Evolutionary conservation across 1,284 basidiomycete genomes (phyloP).

Genomic region (Lentinus polychrous): DNA sequence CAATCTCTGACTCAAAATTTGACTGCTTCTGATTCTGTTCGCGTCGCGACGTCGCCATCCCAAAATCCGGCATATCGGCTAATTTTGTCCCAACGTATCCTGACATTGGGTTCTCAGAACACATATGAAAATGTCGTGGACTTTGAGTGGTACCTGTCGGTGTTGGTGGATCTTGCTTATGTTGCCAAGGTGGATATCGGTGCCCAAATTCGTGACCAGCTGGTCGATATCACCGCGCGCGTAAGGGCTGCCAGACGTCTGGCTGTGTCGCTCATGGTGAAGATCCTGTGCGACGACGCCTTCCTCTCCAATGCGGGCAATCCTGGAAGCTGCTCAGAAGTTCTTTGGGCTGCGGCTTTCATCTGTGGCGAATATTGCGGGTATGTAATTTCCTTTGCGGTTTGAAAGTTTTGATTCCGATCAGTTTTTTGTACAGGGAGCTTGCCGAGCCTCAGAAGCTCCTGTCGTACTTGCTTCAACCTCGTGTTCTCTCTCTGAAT

Average conservation of each 20-base stretch:
- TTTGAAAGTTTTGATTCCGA: not conserved
- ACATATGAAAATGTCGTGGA: slow-evolving; percentile 86
- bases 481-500: slow-evolving; percentile 44
- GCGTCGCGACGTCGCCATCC: slow-evolving; percentile 41
- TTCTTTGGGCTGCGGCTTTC: slow-evolving; percentile 91
- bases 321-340: slow-evolving; percentile 66
- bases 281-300: slow-evolving; percentile 71
- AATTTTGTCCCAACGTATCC: slow-evolving; percentile 72
- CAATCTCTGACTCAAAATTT: slow-evolving; percentile 53
- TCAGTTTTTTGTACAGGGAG: slow-evolving; percentile 38
- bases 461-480: slow-evolving; percentile 61
- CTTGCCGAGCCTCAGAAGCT: slow-evolving; percentile 65
- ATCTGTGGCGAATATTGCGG: slow-evolving; percentile 91
- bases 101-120: slow-evolving; percentile 76
- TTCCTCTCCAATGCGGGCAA: slow-evolving; percentile 57
- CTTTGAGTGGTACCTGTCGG: slow-evolving; percentile 96
- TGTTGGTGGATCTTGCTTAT: slow-evolving; percentile 85
- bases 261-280: slow-evolving; percentile 77
- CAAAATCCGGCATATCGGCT: slow-evolving; percentile 79
- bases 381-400: slow-evolving; percentile 34
- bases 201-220: slow-evolving; percentile 66
- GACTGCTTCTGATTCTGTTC: slow-evolving; percentile 31
- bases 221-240: slow-evolving; percentile 84
- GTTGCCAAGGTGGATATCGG: slow-evolving; percentile 78
- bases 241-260: slow-evolving; percentile 74